phyloP scores from a whole-genome alignment of 257 asterid genomes.

The Nemophila menziesii region DNA sequence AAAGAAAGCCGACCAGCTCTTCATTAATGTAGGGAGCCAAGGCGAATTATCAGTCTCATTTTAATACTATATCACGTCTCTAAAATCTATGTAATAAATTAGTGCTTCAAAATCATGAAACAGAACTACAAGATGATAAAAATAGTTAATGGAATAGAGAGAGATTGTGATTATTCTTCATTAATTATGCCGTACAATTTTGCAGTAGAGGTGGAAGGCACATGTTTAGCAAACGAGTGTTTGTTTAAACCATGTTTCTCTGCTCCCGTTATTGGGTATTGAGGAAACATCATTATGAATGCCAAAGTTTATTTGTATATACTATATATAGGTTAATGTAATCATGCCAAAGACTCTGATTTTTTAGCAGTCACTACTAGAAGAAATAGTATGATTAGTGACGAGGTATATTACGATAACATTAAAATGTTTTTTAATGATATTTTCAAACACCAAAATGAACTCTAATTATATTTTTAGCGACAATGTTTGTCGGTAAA shows the following conservation, averaged over 20 bases:
- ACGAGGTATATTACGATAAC: no score
- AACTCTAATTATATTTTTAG: no score
- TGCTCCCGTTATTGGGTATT: conserved; percentile 20
- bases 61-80: conserved; percentile 9
- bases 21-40: conserved; percentile 18
- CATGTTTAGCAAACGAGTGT: no score
- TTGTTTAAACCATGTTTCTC: no score
- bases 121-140: background rate
- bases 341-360: no score
- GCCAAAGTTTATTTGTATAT: no score
- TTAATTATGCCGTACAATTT: conserved; percentile 28
- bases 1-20: conserved; percentile 25
- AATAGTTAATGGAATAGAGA: background rate
- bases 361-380: no score
- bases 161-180: background rate
- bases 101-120: conserved; percentile 2
- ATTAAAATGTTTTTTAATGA: no score
- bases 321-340: no score
- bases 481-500: no score
- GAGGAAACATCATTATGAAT: conserved; percentile 61
- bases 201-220: conserved; percentile 71
- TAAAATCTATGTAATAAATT: background rate
- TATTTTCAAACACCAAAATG: no score
- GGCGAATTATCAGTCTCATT: conserved; percentile 20
- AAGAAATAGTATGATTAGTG: no score